Evolutionary conservation across 2,329 filamentous ascomycete species (phyloP), one percentile per base, ranked within the genome.

Genomic region (Diaporthe amygdali): DNA sequence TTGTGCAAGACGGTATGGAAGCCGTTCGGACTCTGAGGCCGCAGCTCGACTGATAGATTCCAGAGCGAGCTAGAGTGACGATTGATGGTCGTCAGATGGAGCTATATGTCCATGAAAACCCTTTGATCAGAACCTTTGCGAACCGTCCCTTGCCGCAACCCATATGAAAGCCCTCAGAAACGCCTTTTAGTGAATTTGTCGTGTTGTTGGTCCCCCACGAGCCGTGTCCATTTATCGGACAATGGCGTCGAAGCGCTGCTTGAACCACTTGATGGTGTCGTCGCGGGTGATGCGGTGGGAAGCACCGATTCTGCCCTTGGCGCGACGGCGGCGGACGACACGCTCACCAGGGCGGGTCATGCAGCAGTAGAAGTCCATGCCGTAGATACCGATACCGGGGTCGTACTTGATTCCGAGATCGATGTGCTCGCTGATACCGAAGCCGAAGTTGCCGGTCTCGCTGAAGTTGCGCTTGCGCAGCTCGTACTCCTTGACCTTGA

Each of bases 401-500:
- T 98, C 95, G 90, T 98, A 98, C 93, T 99, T 99, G 94, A 99
- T 99, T 83, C 96, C 96, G 82, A 99, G 91, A 91, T 99, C 96
- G 88, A 99, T 99, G 93, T 99, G 96, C 90, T 99, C 96, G 89
- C 91, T 95, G 90, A 99, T 99, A 90, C 96, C 96, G 91, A 99
- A 99, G 80, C 96, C 96, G 85, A 99, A 99, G 93, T 98, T 97
- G 85, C 96, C 96, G 78, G 96, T 98, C 92, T 97, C 94, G 84
- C 93, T 96, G 93, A 99, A 99, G 94, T 99, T 99, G 88, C 94
- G 93, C 92, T 96, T 97, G 89, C 94, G 93, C 82, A 99, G 91
- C 88, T 99, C 96, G 90, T 99, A 99, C 89, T 99, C 96, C 95
- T 99, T 99, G 92, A 99, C 96, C 93, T 99, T 99, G 85, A 99